Evolutionary conservation across 2,329 filamentous ascomycete genomes (phyloP).

Genomic region (Penicillium palitans): DNA sequence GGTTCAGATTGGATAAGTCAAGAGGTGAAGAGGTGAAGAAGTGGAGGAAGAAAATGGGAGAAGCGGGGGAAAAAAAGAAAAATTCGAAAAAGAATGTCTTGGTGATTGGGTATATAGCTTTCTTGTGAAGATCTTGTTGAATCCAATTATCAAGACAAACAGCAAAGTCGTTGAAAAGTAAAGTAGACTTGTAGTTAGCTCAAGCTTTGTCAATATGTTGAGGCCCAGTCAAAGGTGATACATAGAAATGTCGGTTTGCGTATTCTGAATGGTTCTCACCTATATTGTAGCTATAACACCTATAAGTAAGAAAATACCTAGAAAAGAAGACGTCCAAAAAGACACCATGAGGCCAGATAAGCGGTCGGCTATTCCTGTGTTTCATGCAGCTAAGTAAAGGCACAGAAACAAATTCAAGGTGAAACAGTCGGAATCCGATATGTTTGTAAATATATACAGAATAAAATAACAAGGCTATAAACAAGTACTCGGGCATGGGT

Average conservation of each 20-base stretch:
- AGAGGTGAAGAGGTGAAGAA: not conserved
- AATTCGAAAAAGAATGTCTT: not conserved
- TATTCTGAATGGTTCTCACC: too few relatives aligned
- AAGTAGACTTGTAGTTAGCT: not conserved
- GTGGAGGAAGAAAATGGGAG: not conserved
- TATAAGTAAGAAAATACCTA: too few relatives aligned
- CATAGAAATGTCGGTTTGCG: too few relatives aligned
- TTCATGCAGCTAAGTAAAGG: not conserved
- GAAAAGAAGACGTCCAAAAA: too few relatives aligned
- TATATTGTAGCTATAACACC: too few relatives aligned
- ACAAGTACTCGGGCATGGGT: conserved; percentile 10
- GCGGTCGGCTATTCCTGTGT: too few relatives aligned
- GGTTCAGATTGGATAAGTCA: not conserved
- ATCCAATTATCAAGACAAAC: not conserved
- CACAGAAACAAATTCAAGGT: not conserved
- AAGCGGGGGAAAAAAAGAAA: not conserved
- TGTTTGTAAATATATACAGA: conserved; percentile 5
- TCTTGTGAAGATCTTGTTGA: not conserved
- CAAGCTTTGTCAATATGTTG: not conserved
- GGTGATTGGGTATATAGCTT: not conserved
- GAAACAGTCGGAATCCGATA: not conserved
- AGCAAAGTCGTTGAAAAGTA: not conserved
- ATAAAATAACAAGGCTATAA: not conserved
- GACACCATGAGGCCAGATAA: too few relatives aligned
- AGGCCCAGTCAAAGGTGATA: not conserved